These are phyloP conservation scores for Penicillium sumatraense DNA, from an alignment of 2,329 filamentous ascomycete species.

Conservation along the genomic window DNA sequence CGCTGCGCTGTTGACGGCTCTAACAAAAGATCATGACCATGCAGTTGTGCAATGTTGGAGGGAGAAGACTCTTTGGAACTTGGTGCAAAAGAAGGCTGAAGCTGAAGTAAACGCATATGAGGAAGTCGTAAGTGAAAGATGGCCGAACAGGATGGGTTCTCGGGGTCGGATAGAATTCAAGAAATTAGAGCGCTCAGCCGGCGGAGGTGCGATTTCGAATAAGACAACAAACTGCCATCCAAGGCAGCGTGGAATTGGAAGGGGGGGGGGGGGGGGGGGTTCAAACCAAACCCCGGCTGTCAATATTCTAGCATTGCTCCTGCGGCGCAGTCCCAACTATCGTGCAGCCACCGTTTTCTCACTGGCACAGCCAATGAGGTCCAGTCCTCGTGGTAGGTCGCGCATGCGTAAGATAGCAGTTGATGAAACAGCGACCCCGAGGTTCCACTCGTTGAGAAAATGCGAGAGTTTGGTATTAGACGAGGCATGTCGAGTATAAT, in stretches of 20 bases:
- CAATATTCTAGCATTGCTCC: not conserved
- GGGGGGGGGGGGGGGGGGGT: too few relatives aligned
- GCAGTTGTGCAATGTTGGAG: conserved; percentile 8
- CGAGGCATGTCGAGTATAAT: conserved; percentile 22
- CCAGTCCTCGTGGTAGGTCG: too few relatives aligned
- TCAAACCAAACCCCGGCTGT: not conserved
- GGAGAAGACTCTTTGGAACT: conserved; percentile 10
- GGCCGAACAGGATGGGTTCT: conserved; percentile 3
- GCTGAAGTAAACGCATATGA: conserved; percentile 3
- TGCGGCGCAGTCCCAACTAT: not conserved
- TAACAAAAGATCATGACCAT: conserved; percentile 6
- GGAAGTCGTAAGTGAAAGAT: conserved; percentile 8
- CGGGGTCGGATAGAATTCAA: not conserved
- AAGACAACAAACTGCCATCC: not conserved
- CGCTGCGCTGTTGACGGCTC: conserved; percentile 14
- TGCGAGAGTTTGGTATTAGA: conserved; percentile 26
- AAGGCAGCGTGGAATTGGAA: not conserved
- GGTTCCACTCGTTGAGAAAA: conserved; percentile 10
- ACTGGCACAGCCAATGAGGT: not conserved
- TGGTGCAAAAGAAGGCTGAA: conserved; percentile 2
- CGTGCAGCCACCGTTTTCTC: not conserved
- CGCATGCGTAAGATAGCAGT: too few relatives aligned
- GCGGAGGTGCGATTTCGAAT: not conserved
- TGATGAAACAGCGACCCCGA: not conserved
- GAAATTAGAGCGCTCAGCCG: conserved; percentile 11